These are phyloP conservation scores for Cladosporium cucumerinum DNA, from an alignment of 2,329 filamentous ascomycete genomes.

Conservation along the genomic window DNA sequence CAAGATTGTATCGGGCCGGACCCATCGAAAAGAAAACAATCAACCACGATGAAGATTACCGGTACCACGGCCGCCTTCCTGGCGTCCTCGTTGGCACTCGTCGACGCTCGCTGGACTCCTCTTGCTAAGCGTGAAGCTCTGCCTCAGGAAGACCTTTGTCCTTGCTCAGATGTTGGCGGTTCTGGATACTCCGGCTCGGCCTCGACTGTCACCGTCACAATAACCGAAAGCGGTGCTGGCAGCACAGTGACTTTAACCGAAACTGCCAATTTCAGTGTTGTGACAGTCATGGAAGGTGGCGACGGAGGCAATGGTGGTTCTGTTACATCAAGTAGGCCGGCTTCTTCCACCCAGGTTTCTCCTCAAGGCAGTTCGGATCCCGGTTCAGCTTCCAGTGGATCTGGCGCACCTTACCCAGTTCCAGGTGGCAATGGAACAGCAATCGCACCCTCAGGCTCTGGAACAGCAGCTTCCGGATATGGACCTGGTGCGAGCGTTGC, in stretches of 20 bases:
- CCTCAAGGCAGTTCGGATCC: background rate
- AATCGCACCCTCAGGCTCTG: conserved; percentile 9
- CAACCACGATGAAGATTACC: conserved; percentile 17
- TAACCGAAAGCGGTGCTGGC: background rate
- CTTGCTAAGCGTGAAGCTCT: conserved; percentile 7
- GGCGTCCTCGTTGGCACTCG: conserved; percentile 3
- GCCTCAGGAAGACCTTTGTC: conserved; percentile 9
- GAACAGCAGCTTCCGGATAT: background rate
- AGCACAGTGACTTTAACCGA: background rate
- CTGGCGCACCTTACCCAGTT: conserved; percentile 6
- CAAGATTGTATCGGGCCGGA: background rate
- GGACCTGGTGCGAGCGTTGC: background rate
- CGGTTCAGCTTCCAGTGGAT: background rate
- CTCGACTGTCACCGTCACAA: background rate
- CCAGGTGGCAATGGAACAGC: background rate
- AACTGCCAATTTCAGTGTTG: background rate
- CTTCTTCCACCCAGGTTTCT: background rate
- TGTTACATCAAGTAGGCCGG: background rate
- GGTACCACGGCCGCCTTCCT: background rate
- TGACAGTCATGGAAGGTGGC: background rate
- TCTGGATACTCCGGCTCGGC: background rate
- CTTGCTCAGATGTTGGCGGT: background rate
- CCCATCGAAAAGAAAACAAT: background rate
- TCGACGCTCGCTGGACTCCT: conserved; percentile 11
- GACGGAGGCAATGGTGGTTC: background rate